phyloP scores from a whole-genome alignment of 805 yeast genomes.

The Saturnispora galanensis region DNA sequence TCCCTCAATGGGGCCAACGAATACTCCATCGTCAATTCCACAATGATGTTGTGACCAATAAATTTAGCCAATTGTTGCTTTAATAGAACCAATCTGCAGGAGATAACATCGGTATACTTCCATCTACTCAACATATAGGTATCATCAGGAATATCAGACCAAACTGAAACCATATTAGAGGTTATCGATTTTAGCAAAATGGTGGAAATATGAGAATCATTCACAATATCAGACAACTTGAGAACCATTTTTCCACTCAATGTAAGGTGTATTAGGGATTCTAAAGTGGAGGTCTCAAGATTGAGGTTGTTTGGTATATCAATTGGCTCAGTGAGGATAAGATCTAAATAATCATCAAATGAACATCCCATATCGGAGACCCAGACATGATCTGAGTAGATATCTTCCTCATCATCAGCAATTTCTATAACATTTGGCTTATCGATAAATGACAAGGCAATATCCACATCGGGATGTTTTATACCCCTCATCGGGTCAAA shows the following conservation, averaged over 20 bases:
- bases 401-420: not conserved
- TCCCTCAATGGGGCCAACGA: too few relatives aligned
- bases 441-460: not conserved
- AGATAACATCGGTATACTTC: slow-evolving; percentile 2
- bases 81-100: not conserved
- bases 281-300: not conserved
- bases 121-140: not conserved
- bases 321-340: not conserved
- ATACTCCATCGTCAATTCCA: too few relatives aligned
- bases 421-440: not conserved
- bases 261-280: not conserved
- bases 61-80: not conserved
- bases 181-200: not conserved
- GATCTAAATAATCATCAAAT: slow-evolving; percentile 1
- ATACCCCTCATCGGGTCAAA: not conserved
- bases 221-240: not conserved
- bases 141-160: slow-evolving; percentile 1
- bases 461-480: slow-evolving; percentile 1
- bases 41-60: not conserved
- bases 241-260: not conserved
- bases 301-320: not conserved
- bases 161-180: not conserved
- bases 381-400: not conserved
- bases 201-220: not conserved
- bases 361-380: slow-evolving; percentile 4